These are phyloP conservation scores for Jamesozyma rosinii DNA, from an alignment of 805 yeast genomes.

Conservation along the genomic window DNA sequence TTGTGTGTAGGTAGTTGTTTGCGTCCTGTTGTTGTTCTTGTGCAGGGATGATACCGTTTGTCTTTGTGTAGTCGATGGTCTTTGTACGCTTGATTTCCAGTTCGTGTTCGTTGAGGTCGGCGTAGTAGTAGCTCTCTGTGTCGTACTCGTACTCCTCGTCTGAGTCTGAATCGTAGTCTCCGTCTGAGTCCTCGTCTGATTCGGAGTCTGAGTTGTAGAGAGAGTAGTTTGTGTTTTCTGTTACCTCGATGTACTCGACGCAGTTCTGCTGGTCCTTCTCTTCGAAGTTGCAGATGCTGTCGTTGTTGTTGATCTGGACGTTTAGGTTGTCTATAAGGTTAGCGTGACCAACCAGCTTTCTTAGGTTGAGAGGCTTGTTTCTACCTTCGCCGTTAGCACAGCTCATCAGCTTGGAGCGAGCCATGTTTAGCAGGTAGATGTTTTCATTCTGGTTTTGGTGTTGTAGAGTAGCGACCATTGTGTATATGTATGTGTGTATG, in stretches of 20 bases:
- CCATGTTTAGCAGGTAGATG: constrained; percentile 3
- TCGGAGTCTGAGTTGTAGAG: not conserved
- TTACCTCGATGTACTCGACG: not conserved
- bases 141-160: constrained; percentile 1
- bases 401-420: constrained; percentile 16
- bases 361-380: constrained; percentile 19
- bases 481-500: not conserved
- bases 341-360: constrained; percentile 29
- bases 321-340: constrained; percentile 31
- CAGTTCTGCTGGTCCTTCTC: not conserved
- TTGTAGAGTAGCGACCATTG: not conserved
- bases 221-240: not conserved
- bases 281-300: not conserved
- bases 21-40: too few species aligned
- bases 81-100: not conserved
- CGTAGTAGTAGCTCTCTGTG: not conserved
- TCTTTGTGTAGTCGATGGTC: too few species aligned
- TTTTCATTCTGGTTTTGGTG: not conserved
- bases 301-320: not conserved
- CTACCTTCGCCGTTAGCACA: constrained; percentile 12
- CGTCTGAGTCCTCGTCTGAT: constrained; percentile 2
- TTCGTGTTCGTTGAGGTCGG: not conserved
- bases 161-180: constrained; percentile 1
- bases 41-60: too few species aligned
- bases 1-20: too few species aligned